Evolutionary conservation across 306 rosid species (phyloP).

Genomic region (Lagenaria siceraria): DNA sequence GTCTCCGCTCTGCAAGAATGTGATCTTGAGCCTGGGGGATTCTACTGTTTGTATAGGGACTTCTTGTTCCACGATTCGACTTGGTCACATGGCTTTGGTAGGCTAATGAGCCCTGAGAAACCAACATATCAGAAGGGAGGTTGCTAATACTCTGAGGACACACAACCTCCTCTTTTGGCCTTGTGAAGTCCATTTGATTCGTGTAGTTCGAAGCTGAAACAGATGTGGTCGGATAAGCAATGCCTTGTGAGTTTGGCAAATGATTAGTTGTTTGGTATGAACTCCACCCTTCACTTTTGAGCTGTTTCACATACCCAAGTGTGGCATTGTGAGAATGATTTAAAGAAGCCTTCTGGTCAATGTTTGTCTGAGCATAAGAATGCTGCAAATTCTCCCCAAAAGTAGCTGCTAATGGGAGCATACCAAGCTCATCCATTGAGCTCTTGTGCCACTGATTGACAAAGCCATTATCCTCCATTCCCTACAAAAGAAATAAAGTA

Average conservation of each 20-base stretch:
- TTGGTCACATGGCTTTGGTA: slow-evolving; percentile 19
- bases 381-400: slow-evolving; percentile 55
- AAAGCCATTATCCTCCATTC: slow-evolving; percentile 50
- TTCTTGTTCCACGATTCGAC: slow-evolving; percentile 18
- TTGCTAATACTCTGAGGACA: slow-evolving; percentile 19
- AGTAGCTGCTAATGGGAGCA: slow-evolving; percentile 31
- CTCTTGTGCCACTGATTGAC: slow-evolving; percentile 49
- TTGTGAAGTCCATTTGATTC: slow-evolving; percentile 39
- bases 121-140: slow-evolving; percentile 31
- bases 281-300: slow-evolving; percentile 37
- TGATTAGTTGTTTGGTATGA: slow-evolving; percentile 18
- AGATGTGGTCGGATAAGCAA: slow-evolving; percentile 33
- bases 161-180: slow-evolving; percentile 51
- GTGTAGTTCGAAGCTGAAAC: slow-evolving; percentile 30
- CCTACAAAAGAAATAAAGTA: slow-evolving; percentile 22
- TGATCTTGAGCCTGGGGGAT: slow-evolving; percentile 64
- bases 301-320: slow-evolving; percentile 41
- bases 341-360: slow-evolving; percentile 30
- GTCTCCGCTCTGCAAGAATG: slow-evolving; percentile 70
- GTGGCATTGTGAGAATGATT: slow-evolving; percentile 18
- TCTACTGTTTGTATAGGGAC: slow-evolving; percentile 28
- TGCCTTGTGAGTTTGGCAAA: slow-evolving; percentile 22
- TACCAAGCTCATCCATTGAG: slow-evolving; percentile 37
- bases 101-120: slow-evolving; percentile 30
- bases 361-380: slow-evolving; percentile 23